These are phyloP conservation scores for Eucalyptus cloeziana DNA, from an alignment of 345 rosid genomes.

Conservation along the genomic window DNA sequence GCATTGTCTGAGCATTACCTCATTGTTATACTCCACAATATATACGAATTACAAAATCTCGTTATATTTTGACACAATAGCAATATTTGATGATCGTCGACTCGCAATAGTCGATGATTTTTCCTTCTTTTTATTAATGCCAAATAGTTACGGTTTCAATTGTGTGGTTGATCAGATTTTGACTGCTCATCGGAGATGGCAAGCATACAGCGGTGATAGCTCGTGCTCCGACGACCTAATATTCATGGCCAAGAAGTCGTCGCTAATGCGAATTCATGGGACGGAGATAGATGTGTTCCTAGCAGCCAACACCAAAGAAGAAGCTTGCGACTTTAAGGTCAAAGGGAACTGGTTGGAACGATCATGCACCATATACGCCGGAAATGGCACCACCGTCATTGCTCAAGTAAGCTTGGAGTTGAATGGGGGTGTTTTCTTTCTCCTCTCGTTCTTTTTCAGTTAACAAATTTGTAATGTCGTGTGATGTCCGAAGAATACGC, in stretches of 20 bases:
- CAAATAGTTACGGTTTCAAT: neutral
- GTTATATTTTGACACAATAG: neutral
- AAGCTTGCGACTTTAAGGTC: constrained; percentile 21
- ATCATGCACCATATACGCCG: constrained; percentile 9
- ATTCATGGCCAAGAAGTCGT: constrained; percentile 18
- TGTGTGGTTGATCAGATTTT: neutral
- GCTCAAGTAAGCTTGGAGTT: constrained; percentile 13
- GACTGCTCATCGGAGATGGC: constrained; percentile 29
- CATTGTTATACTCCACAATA: neutral
- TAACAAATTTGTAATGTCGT: neutral
- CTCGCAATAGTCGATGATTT: neutral
- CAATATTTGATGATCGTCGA: neutral
- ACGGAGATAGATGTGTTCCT: constrained; percentile 17
- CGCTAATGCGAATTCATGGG: neutral
- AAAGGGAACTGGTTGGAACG: constrained; percentile 20
- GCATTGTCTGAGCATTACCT: neutral
- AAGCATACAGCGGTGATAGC: constrained; percentile 16
- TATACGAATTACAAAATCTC: neutral
- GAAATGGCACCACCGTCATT: constrained; percentile 4
- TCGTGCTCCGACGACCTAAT: neutral
- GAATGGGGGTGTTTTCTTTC: too few species aligned
- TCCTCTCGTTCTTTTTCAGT: too few species aligned
- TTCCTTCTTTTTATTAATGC: neutral
- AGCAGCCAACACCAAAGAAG: constrained; percentile 5
- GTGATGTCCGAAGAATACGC: neutral